Evolutionary conservation across 768 basidiomycete species (phyloP), one percentile per base, ranked within the genome.

Genomic region (Collybia sp.): DNA sequence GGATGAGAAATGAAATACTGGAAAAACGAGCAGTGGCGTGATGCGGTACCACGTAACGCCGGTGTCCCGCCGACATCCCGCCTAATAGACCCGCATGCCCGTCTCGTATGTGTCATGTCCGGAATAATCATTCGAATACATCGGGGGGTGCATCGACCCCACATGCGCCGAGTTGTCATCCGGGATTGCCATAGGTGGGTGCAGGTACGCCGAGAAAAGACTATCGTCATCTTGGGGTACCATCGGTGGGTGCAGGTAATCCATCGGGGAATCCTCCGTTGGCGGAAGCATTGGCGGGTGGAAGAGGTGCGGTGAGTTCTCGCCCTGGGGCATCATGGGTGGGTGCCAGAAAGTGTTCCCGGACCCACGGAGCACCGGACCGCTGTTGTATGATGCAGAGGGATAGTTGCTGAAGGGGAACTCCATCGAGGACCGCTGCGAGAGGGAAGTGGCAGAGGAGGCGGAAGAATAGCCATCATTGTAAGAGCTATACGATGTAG

Each of bases 331-430:
- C 53, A 85, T 72, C 75, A 85, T 83, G 9, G 86, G 83, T 2
- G 87, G 85, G 62, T 90, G 88, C 85, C 86, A 88, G 55, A 85
- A 83, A 6, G 83, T 77, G 51, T 76, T 82, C 0, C 73, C 76
- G 5, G 75, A 76, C 5, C 77, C 80, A 12, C 81, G 68, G 20
- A 82, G 64, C 3, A 76, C 71, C n/a, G 72, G 74, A 34, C 76
- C 73, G 33, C 53, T 54, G 53, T 57, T 60, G 45, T 63, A 62
- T 17, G 60, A 55, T 30, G 57, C 71, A 6, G 69, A 65, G 13
- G 79, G 68, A 56, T 75, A 83, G 12, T 58, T 65, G 52, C 68
- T 72, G 61, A 80, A 88, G 0, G 83, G 80, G 54, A 76, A 77
- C n/a, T 88, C 84, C 67, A 85, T 77, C 12, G 84, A 83, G 0